Evolutionary conservation across 2,329 filamentous ascomycete genomes (phyloP), one percentile per base, ranked within the genome.

Genomic region (Fusarium globosum): DNA sequence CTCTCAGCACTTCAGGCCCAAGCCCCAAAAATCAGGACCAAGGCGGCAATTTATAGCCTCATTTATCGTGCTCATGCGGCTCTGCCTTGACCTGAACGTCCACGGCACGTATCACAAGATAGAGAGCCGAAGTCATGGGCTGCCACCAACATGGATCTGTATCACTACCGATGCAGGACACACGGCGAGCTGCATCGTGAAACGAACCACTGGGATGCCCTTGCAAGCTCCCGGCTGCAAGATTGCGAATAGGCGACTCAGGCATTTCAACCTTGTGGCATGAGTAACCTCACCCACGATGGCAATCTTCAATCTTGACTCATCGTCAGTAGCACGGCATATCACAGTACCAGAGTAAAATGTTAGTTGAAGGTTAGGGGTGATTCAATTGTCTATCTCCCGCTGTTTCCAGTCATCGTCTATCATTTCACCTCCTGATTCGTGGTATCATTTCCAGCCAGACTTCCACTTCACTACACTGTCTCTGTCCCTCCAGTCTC

Each of bases 371-470:
- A 51, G 46, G 46, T 45, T 58, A 53, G 65, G 59, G 42, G 46
- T 39, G 39, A 61, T 59, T 62, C 52, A 39, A 67, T 74, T 60
- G 45, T 71, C 64, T 66, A 68, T 68, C 35, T 39, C 36, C 65
- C 49, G 57, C 58, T 46, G 38, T 64, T 57, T 64, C 46, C 35
- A 26, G 30, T 65, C 23, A 51, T 38, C 65, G 38, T 61, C 68
- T 57, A 58, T 69, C 71, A 66, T 69, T 49, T 69, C 69, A 64
- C 73, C 76, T 76, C 72, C 76, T 75, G 41, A 76, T 58, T 76
- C 76, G 63, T 78, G 76, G 76, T 78, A 78, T 78, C 76, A 78
- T 78, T 75, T 69, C 72, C 52, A 75, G 48, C 46, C 76, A 68
- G 52, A 70, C 67, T 43, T 67, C 58, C 61, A 58, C 61, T 62